Conservation (phyloP, 129 eudicot species). For the Mikania micrantha region DNA sequence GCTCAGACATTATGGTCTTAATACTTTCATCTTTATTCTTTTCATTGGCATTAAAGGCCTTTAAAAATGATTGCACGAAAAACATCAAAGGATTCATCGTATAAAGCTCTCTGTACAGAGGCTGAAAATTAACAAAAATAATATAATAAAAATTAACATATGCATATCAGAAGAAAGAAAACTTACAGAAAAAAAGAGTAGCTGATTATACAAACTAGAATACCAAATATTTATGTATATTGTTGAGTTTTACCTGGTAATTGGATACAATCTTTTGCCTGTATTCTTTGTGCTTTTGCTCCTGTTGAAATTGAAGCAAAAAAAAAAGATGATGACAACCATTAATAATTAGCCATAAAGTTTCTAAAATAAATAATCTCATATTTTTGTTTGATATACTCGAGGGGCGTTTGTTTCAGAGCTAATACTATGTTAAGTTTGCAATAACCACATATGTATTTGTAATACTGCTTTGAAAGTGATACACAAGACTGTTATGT, state of each 20-base stretch:
- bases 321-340: not conserved
- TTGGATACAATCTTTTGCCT: constrained; percentile 82
- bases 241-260: constrained; percentile 55
- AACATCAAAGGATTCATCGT: constrained; percentile 66
- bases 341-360: not conserved
- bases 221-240: not conserved
- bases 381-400: not conserved
- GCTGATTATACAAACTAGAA: not conserved
- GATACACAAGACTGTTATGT: too few species aligned
- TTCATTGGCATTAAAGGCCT: constrained; percentile 43
- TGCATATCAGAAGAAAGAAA: not conserved
- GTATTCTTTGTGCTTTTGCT: constrained; percentile 83
- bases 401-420: not conserved
- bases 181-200: not conserved
- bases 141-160: not conserved
- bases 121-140: constrained; percentile 34
- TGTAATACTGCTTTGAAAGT: too few species aligned
- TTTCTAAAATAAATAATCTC: not conserved
- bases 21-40: constrained; percentile 64
- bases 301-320: constrained; percentile 38
- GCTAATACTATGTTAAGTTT: too few species aligned
- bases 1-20: constrained; percentile 70
- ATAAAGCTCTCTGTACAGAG: constrained; percentile 74
- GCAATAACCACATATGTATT: too few species aligned
- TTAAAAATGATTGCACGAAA: constrained; percentile 66